Base-by-base conservation (phyloP, 2,329 filamentous ascomycete species). In the Aspergillaceae sp. region DNA sequence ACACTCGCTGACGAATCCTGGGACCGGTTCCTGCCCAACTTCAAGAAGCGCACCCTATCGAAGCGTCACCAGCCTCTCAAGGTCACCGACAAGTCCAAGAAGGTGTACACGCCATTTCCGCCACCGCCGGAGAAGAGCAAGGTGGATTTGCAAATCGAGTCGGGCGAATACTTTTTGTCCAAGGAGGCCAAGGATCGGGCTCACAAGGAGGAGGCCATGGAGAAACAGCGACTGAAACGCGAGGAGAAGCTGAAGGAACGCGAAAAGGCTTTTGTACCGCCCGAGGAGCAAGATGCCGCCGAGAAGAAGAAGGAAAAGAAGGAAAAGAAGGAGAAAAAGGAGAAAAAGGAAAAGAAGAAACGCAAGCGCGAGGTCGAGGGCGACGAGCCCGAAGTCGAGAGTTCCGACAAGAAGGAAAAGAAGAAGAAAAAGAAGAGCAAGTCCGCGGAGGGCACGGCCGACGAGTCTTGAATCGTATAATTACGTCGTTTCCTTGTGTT, bases 111-210 rank as follows among this genome's bases (percentile, higher is more conserved):
- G 54, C 91, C 92, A 7, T 98, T 98, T 82, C 92, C 92, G 42
- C 92, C 92, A 5, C 80, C 89, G 38, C 89, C 90, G 55, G 91
- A 98, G 77, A 95, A 95, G 86, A 96, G 90, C 80, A 98, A 97
- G 80, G 80, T 98, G 58, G 92, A 98, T 70, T 72, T 89, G 69
- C 91, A 98, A 77, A 95, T 98, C 73, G 92, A 98, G 75, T 90
- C 82, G 58, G 91, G 92, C 71, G 91, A 97, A 72, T 98, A 94
- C 73, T 97, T 97, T 69, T 70, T 98, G 63, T 83, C 84, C 62
- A 95, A 95, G 75, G 82, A 90, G 62, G 90, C 88, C 49, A 95
- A 94, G 76, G 87, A 94, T 61, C 78, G 90, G 50, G 85, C 83
- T 45, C 82, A 76, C 41, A 83, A 86, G 68, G 84, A 91, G 63